Base-by-base conservation (phyloP, 2,329 filamentous ascomycete species). In the Penicillium decumbens region DNA sequence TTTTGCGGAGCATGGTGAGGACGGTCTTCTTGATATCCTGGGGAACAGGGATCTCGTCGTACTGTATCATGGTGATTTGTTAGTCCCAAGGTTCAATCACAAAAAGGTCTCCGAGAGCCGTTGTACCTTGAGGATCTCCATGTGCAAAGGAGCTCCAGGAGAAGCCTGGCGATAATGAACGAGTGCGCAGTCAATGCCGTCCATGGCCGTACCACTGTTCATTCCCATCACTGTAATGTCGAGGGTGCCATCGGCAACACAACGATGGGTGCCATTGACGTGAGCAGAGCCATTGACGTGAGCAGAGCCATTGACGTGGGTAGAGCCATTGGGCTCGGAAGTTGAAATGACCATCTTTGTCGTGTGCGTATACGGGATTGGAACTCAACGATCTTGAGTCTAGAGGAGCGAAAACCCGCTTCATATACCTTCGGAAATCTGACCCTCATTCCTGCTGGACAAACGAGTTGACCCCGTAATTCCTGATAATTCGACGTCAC, bases 171-270 rank as follows among this genome's bases (percentile, higher is more conserved):
- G 68, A 63, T 81, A 82, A 46, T 68, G 77, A 59, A 79, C 80
- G 12, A 81, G 68, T 2, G 77, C 79, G 56, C 78, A 81, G 62
- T 81, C 78, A 39, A 83, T 79, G 25, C 76, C 74, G 57, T 79
- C 77, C 59, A 81, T 76, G 2, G 73, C 74, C 8, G 75, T 78
- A 24, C 76, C 76, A 50, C 70, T 73, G 63, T 78, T 79, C 57
- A 80, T 61, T 3, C 79, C 79, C 27, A 81, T 67, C 24, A 80
- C 77, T 3, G 69, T 45, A 7, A 45, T 45, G 43, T 42, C 38
- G 30, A 47, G 45, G 39, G 45, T 77, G 29, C 80, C 57, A 57
- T 80, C 72, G 43, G 81, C 63, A 23, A 64, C 55, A 48, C 62
- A 51, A 38, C 63, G 59, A 48, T 50, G 43, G 30, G 48, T 45